Evolutionary conservation across 1,284 basidiomycete species (phyloP), one percentile per base, ranked within the genome.

Genomic region (Somion occarium): DNA sequence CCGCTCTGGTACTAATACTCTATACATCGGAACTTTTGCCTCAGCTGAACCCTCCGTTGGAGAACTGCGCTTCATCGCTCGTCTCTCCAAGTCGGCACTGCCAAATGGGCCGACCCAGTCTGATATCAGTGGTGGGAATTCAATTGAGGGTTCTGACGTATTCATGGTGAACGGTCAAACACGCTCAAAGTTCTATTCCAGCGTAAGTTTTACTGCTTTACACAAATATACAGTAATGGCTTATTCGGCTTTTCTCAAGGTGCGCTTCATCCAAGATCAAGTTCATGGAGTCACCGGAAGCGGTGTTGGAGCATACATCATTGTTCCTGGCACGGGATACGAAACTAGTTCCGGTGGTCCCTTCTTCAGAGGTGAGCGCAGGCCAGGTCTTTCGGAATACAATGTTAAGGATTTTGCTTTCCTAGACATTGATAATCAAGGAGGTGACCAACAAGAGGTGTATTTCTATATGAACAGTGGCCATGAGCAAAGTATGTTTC

Each of bases 141-240:
- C 69, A 12, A 72, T 77, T 41, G 75, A 76, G 61, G 75, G 75
- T 7, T 66, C 68, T 1, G 75, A 78, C 55, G 74, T 77, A 12
- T 76, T 66, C 61, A 41, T 64, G 18, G 52, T 75, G 38, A 68
- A 73, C 51, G 74, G 74, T 2, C 69, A 76, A 57, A 78, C 74
- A 1, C 69, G 74, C 12, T 75, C 73, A 39, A 76, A 78, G 59
- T 78, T 75, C 61, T 75, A 71, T 57, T 75, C 73, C 12, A 73
- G 71, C 49, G 72, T 74, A 55, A 68, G 66, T 30, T 72, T 72
- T 25, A 25, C 19, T 46, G 22, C 44, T 23, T 5, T 5, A 46
- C 15, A 23, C 19, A 22, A 24, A 5, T 46, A 9, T 11, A 48
- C 5, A 25, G 30, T 34, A n/a, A n/a, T 51, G 5, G 24, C 18